A percentile compares a stretch with the other conserved stretches of the same genome.
Conservation (phyloP, 768 basidiomycete genomes). For the Polyporus arcularius region DNA sequence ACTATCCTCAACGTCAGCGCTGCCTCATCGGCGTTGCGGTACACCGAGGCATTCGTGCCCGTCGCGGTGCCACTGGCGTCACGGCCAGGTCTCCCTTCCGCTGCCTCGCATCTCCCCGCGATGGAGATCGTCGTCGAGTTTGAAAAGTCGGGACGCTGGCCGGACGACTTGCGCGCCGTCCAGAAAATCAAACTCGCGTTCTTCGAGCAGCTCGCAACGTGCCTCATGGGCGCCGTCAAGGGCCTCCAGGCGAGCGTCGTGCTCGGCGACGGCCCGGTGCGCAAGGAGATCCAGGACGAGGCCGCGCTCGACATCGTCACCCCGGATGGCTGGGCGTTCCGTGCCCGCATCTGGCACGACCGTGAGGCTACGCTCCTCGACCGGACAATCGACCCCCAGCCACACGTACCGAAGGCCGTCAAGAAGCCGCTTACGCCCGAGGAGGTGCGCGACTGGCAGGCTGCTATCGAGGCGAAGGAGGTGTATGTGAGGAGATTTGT, state of each 20-base stretch:
- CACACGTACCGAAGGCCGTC: conserved; percentile 28
- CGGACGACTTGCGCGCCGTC: conserved; percentile 88
- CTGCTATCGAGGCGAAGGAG: conserved; percentile 58
- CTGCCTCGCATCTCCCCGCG: conserved; percentile 65
- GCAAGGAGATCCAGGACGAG: conserved; percentile 66
- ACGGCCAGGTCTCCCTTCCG: conserved; percentile 51
- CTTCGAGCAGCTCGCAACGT: conserved; percentile 75
- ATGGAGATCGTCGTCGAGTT: conserved; percentile 85
- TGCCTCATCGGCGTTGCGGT: conserved; percentile 71
- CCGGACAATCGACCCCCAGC: conserved; percentile 54
- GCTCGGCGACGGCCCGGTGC: conserved; percentile 47
- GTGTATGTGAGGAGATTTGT: conserved; percentile 72
- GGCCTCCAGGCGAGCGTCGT: conserved; percentile 62
- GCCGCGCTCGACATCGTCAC: conserved; percentile 76
- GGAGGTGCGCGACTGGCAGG: conserved; percentile 50
- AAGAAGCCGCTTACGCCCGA: conserved; percentile 10
- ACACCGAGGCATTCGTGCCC: conserved; percentile 83
- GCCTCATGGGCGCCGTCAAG: conserved; percentile 53
- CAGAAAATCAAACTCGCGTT: conserved; percentile 95
- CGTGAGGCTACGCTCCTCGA: conserved; percentile 81
- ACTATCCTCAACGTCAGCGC: conserved; percentile 76
- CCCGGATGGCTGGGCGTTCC: conserved; percentile 85
- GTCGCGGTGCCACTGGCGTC: conserved; percentile 63
- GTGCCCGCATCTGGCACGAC: conserved; percentile 82
- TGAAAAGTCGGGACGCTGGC: conserved; percentile 92